Base-by-base conservation (phyloP, 148 eudicot species). In the Bassia scoparia region DNA sequence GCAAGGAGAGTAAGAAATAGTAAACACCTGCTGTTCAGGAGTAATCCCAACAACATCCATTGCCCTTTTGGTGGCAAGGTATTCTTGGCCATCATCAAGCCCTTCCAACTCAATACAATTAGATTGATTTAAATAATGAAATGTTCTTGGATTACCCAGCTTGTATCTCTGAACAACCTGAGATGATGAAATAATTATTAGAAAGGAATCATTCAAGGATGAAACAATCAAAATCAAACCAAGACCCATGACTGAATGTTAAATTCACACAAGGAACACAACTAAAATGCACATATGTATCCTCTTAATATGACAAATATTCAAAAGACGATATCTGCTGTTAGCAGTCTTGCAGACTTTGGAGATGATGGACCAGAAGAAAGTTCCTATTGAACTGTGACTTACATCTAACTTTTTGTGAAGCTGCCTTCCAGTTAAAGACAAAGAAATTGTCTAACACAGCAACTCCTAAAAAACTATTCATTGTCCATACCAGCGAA, bases 11-110 rank as follows among this genome's bases (percentile, higher is more conserved):
- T 61, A 56, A 48, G 49, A 44, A 1, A 55, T 30, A n/a, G 14
- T 15, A 24, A 46, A 56, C 80, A 96, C 99, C 99, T 92, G 99
- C 80, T 96, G 96, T 67, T 90, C 89, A 27, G 81, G 71, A 85
- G 86, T 87, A 56, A 96, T 90, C 76, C 99, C 99, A 82, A 96
- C 99, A 61, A 93, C 82, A 75, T 96, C 97, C 99, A 96, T 96
- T 35, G 99, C 99, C 72, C 81, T 92, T 83, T 89, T 85, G 52
- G 99, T 96, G 29, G 83, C 97, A 64, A 78, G 84, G 75, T 96
- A 96, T 71, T 96, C 99, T 83, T 92, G 79, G 43, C 83, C 81
- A 69, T 96, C 99, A 86, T 96, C 92, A 67, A 96, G 5, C 49
- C 89, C 99, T 80, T 92, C 99, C 80, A 92, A 71, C 80, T 88